Percentiles rank a stretch among this genome's conserved stretches.
These are phyloP conservation scores for Plasmodium cynomolgi DNA, from an alignment of 169 alveolate genomes.

Conservation along the genomic window DNA sequence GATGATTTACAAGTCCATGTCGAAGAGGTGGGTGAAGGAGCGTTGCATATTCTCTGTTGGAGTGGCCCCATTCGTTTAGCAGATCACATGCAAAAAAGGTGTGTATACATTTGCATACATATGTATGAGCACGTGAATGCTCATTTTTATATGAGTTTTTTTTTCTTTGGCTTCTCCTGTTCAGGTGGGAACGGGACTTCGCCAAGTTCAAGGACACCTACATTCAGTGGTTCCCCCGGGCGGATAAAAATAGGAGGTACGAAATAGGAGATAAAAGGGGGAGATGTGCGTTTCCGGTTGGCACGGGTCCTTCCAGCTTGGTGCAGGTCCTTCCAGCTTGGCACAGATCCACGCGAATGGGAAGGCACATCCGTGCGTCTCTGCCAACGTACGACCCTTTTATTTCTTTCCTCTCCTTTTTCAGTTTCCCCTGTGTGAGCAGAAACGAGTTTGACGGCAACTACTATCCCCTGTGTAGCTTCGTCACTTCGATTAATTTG, in stretches of 20 bases:
- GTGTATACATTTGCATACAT: not conserved
- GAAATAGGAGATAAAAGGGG: not conserved
- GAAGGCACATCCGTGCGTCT: not conserved
- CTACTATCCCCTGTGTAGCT: slow-evolving; percentile 68
- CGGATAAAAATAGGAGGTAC: slow-evolving; percentile 76
- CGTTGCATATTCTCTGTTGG: not conserved
- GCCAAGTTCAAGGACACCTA: slow-evolving; percentile 84
- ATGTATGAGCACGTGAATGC: not conserved
- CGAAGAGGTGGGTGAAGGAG: slow-evolving; percentile 38
- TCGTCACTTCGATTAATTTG: slow-evolving; percentile 57
- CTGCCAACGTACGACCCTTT: not conserved
- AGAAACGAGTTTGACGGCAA: slow-evolving; percentile 70
- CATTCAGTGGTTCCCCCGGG: slow-evolving; percentile 85
- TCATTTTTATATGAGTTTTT: not conserved
- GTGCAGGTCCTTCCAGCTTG: no score
- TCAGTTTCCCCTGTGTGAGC: slow-evolving; percentile 72
- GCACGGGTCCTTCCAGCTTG: no score
- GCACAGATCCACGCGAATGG: not conserved
- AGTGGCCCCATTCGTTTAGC: not conserved
- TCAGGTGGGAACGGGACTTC: slow-evolving; percentile 86
- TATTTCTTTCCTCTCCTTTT: not conserved
- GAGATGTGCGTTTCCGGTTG: not conserved
- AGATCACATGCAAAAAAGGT: not conserved
- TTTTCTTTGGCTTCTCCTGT: not conserved
- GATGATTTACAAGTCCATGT: slow-evolving; percentile 75